Evolutionary conservation across 306 rosid genomes (phyloP).

Genomic region (Cucumis cinereus): DNA sequence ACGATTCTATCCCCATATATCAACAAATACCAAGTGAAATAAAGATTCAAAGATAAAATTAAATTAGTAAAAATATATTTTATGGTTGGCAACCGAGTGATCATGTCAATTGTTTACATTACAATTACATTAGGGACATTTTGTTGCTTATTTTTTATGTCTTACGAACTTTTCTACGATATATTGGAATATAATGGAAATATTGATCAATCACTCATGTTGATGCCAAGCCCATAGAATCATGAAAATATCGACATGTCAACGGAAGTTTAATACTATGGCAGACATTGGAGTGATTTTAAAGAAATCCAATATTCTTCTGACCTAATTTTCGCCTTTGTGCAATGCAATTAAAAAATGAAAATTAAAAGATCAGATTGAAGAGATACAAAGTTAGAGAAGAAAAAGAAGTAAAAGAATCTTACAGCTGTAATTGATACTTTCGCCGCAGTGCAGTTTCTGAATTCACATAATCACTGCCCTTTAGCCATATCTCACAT

Average conservation of each 20-base stretch:
- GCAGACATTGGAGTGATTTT: neutral
- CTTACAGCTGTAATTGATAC: slow-evolving; percentile 71
- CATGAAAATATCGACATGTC: too few relatives aligned
- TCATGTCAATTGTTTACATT: too few relatives aligned
- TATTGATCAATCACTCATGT: too few relatives aligned
- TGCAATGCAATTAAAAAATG: neutral
- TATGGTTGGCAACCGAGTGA: too few relatives aligned
- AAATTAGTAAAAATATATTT: too few relatives aligned
- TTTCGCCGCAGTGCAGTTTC: slow-evolving; percentile 50
- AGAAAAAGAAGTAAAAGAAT: neutral
- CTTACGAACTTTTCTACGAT: too few relatives aligned
- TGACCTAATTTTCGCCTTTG: neutral
- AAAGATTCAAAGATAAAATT: too few relatives aligned
- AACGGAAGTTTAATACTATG: too few relatives aligned
- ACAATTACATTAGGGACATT: too few relatives aligned
- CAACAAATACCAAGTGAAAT: neutral
- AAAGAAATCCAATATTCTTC: neutral
- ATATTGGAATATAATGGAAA: too few relatives aligned
- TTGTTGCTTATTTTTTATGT: too few relatives aligned
- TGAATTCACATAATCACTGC: slow-evolving; percentile 38
- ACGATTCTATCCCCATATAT: neutral
- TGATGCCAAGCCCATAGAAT: too few relatives aligned
- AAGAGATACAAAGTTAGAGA: neutral
- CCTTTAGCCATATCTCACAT: slow-evolving; percentile 91
- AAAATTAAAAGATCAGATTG: neutral